Percentiles rank a stretch among this genome's conserved stretches.
These are phyloP conservation scores for Candida morakotiae DNA, from an alignment of 805 yeast genomes.

Conservation along the genomic window DNA sequence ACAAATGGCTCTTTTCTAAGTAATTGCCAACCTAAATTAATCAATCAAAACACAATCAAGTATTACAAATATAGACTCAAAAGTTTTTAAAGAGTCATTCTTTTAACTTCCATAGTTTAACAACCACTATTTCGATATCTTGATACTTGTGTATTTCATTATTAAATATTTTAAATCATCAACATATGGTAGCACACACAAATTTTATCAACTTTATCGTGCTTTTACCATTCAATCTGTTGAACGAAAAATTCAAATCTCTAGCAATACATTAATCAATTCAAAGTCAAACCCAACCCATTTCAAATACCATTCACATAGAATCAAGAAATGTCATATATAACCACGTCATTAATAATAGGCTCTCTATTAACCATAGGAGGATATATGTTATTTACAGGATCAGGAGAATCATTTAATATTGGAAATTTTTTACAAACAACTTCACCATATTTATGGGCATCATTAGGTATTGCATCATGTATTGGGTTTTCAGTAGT, in stretches of 20 bases:
- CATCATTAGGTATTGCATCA: slow-evolving; percentile 78
- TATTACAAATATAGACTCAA: no score
- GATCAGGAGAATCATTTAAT: slow-evolving; percentile 88
- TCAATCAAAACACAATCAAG: no score
- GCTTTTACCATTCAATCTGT: slow-evolving; percentile 1
- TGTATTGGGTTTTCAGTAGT: slow-evolving; percentile 94
- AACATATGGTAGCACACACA: not conserved
- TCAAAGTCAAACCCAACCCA: not conserved
- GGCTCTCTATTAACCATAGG: slow-evolving; percentile 37
- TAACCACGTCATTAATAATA: slow-evolving; percentile 18
- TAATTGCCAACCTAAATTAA: no score
- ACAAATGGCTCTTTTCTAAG: no score
- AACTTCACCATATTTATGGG: slow-evolving; percentile 97
- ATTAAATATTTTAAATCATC: no score
- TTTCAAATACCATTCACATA: not conserved
- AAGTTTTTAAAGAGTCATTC: no score
- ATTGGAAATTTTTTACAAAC: slow-evolving; percentile 82
- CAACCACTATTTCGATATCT: no score
- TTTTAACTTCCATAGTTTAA: no score
- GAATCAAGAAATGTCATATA: no score
- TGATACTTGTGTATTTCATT: no score
- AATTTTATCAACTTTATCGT: not conserved
- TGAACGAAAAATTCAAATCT: slow-evolving; percentile 1
- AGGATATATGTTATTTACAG: slow-evolving; percentile 77
- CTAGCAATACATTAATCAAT: not conserved